Evolutionary conservation across 768 basidiomycete species (phyloP), one percentile per base, ranked within the genome.

Genomic region (Lenzites betulinus): DNA sequence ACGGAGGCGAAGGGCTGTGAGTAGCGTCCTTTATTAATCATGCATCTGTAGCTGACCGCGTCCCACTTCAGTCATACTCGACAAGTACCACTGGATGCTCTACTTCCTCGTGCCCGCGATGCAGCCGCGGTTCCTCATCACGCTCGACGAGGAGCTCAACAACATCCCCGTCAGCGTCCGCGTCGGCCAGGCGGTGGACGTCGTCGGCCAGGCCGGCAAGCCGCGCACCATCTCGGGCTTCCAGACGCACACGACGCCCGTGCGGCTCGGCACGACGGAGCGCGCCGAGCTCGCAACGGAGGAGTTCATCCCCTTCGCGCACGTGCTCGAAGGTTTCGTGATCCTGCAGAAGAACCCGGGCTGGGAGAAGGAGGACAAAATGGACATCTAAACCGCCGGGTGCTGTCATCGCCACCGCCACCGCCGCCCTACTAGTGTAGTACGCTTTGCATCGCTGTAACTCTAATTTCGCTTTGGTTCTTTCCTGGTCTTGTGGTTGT

Each of bases 91-190:
- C 76, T 99, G 97, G 97, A 97, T 98, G 94, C 77, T 98, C 58
- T 99, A 92, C 79, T 95, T 95, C 84, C 83, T 98, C 28, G 88
- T 88, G 7, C 89, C 94, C 2, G 92, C 95, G 60, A 98, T 99
- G 97, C 96, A 93, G 77, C 97, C 97, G 36, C 88, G 95, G 58
- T 98, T 98, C 90, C 77, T 99, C 70, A 98, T 98, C 74, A 97
- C 95, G 0, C 86, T 99, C 20, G 88, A 96, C 75, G 96, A 98
- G 75, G 84, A 95, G 59, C 86, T 96, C 60, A 85, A 94, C 66
- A 87, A 81, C 71, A 78, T 87, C 56, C 90, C 94, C 2, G 92
- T 97, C 36, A 95, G 93, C 16, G 94, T 98, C 50, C 90, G 97
- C 38, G 97, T 99, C 22, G 97, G 97, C 18, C 74, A 96, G 85